These are phyloP conservation scores for Hemisphaericaspora xylofermentans DNA, from an alignment of 1,139 yeast species.

Conservation along the genomic window DNA sequence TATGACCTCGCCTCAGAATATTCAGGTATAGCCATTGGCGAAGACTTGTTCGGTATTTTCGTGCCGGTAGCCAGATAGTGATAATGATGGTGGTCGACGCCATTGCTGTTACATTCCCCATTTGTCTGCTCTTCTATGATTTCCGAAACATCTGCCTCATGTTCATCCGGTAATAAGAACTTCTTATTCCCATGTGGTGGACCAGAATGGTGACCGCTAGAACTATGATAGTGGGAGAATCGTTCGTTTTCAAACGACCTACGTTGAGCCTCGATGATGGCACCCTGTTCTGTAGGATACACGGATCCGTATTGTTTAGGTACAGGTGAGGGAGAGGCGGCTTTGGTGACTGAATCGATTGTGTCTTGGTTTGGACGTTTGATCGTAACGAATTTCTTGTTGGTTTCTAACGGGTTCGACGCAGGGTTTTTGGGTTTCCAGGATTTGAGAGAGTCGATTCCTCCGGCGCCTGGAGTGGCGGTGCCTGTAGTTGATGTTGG, in stretches of 20 bases:
- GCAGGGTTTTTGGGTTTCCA: conserved; percentile 73
- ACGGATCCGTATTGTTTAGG: conserved; percentile 38
- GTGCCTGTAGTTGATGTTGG: not conserved
- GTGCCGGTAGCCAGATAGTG: conserved; percentile 6
- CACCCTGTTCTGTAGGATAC: conserved; percentile 52
- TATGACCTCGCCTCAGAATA: conserved; percentile 39
- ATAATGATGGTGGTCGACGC: not conserved
- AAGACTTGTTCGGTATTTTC: conserved; percentile 1
- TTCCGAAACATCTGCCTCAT: conserved; percentile 34
- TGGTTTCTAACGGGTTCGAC: conserved; percentile 74
- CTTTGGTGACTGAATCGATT: conserved; percentile 25
- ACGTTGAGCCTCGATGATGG: conserved; percentile 35
- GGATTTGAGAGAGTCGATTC: too few relatives aligned
- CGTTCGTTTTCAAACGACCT: conserved; percentile 12
- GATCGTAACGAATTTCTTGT: conserved; percentile 67
- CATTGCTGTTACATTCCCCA: not conserved
- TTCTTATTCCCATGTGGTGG: conserved; percentile 10
- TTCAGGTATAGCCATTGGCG: conserved; percentile 19
- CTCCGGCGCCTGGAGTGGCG: too few relatives aligned
- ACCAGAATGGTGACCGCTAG: not conserved
- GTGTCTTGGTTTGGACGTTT: conserved; percentile 48
- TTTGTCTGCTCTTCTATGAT: conserved; percentile 4
- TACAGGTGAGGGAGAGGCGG: conserved; percentile 11
- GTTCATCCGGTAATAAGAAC: conserved; percentile 27
- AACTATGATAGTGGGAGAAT: conserved; percentile 4